phyloP scores from a whole-genome alignment of 2,329 filamentous ascomycete species.

The Ceratocystis alfenasii region DNA sequence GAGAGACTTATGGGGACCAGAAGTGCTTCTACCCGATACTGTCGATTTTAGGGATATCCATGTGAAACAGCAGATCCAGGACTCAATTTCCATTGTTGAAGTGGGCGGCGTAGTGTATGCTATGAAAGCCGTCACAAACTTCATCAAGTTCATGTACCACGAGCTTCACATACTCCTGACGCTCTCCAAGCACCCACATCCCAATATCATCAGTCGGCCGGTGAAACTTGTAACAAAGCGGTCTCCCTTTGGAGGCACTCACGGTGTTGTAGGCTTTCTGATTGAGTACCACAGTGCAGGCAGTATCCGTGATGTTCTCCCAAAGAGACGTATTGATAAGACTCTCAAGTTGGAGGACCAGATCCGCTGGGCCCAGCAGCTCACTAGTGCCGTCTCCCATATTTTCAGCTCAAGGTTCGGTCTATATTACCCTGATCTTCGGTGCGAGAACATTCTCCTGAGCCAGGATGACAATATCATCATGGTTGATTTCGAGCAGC shows the following conservation, averaged over 20 bases:
- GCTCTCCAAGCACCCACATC: slow-evolving; percentile 36
- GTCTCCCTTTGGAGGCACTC: slow-evolving; percentile 44
- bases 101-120: slow-evolving; percentile 36
- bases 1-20: slow-evolving; percentile 34
- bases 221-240: slow-evolving; percentile 44
- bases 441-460: slow-evolving; percentile 48
- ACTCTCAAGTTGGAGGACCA: slow-evolving; percentile 35
- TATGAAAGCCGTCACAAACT: slow-evolving; percentile 47
- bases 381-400: slow-evolving; percentile 41
- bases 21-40: slow-evolving; percentile 34
- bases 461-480: slow-evolving; percentile 37
- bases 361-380: slow-evolving; percentile 42
- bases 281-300: slow-evolving; percentile 43
- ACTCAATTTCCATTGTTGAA: slow-evolving; percentile 46
- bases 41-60: slow-evolving; percentile 41
- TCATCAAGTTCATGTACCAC: slow-evolving; percentile 49
- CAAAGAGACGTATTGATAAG: slow-evolving; percentile 38
- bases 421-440: slow-evolving; percentile 47
- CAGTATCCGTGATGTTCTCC: slow-evolving; percentile 44
- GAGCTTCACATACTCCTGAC: slow-evolving; percentile 45
- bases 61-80: slow-evolving; percentile 43
- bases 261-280: slow-evolving; percentile 45
- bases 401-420: neutral
- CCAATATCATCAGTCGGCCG: slow-evolving; percentile 41
- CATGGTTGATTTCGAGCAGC: slow-evolving; percentile 52